Conservation (phyloP, 1,284 basidiomycete genomes). For the Microbotryum lychnidis-dioicae region DNA sequence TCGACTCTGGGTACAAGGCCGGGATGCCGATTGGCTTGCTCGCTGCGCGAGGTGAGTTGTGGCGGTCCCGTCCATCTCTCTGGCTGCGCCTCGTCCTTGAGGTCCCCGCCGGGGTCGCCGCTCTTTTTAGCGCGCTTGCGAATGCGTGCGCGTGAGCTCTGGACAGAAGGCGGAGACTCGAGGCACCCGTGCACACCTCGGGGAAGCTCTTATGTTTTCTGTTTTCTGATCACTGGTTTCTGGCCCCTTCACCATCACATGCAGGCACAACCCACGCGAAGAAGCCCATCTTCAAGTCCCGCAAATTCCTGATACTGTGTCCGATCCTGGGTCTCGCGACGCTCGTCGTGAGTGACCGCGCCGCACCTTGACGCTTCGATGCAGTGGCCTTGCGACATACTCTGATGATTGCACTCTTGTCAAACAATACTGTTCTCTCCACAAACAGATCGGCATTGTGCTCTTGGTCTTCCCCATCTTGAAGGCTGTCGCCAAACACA, state of each 20-base stretch:
- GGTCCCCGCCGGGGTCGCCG: not conserved
- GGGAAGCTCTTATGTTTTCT: too few species aligned
- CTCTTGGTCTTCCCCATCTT: conserved; percentile 39
- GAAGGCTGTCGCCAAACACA: conserved; percentile 39
- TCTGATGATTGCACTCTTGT: not conserved
- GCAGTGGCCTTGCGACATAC: too few species aligned
- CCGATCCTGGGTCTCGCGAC: conserved; percentile 17
- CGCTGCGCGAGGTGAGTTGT: conserved; percentile 11
- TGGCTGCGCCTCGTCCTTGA: not conserved
- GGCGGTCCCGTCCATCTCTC: not conserved
- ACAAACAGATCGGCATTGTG: conserved; percentile 26
- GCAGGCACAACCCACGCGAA: conserved; percentile 25
- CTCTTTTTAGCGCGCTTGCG: not conserved
- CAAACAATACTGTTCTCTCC: not conserved
- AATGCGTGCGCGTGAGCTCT: not conserved
- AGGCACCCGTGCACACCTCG: too few species aligned
- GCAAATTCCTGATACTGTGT: conserved; percentile 17
- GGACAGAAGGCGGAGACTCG: not conserved
- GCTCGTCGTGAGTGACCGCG: not conserved
- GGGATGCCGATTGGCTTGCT: conserved; percentile 21
- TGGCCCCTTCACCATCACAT: not conserved
- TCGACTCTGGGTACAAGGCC: conserved; percentile 12
- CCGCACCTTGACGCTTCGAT: not conserved
- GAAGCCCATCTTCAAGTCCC: conserved; percentile 21
- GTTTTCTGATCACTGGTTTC: too few species aligned